Percentiles rank a stretch among this genome's conserved stretches.
These are phyloP conservation scores for Canavalia gladiata DNA, from an alignment of 306 rosid species.

Conservation along the genomic window DNA sequence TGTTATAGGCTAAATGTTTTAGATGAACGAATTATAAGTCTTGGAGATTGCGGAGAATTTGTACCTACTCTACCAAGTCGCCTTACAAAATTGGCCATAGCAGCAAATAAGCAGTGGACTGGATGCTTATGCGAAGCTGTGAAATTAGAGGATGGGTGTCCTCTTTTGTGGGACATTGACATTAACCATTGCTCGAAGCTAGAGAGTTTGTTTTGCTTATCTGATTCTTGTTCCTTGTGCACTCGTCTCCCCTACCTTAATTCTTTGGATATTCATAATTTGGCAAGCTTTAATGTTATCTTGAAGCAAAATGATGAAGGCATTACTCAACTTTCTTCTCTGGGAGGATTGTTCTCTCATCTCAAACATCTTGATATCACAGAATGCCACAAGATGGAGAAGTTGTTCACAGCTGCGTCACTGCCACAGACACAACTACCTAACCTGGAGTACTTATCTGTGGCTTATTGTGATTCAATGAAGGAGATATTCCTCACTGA, in stretches of 20 bases:
- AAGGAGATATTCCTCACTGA: conserved; percentile 24
- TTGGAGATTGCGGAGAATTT: background rate
- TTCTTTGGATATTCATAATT: too few species aligned
- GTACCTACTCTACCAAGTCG: too few species aligned
- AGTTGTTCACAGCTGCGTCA: background rate
- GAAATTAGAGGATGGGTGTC: too few species aligned
- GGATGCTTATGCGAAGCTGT: conserved; percentile 32
- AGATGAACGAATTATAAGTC: background rate
- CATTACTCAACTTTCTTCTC: background rate
- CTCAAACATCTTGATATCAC: background rate
- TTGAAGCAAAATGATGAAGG: too few species aligned
- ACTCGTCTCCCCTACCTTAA: too few species aligned
- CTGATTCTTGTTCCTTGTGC: background rate
- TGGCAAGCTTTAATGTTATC: too few species aligned
- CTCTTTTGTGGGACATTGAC: background rate
- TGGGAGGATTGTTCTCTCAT: background rate
- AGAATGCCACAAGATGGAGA: conserved; percentile 4
- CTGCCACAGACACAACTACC: conserved; percentile 1
- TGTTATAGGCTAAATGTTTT: too few species aligned
- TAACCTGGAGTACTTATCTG: background rate
- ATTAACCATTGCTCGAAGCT: rapidly evolving
- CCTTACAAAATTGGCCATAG: too few species aligned
- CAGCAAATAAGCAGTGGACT: background rate
- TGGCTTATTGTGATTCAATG: rapidly evolving
- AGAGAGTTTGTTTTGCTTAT: conserved; percentile 36